Evolutionary conservation across 2,329 filamentous ascomycete species (phyloP).

Genomic region (Colletotrichum sp.): DNA sequence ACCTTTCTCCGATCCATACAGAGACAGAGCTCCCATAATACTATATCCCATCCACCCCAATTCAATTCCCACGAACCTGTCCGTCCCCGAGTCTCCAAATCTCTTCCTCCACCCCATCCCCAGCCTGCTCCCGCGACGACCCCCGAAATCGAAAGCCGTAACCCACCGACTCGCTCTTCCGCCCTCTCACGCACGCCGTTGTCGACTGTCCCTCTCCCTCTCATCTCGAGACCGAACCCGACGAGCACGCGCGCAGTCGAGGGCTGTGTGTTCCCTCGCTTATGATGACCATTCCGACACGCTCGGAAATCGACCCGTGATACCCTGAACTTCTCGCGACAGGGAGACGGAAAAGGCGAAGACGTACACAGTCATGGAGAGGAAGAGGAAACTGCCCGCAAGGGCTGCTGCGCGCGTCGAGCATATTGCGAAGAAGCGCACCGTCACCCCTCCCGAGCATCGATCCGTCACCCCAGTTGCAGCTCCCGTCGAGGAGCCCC

Average conservation of each 20-base stretch:
- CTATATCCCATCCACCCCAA: constrained; percentile 12
- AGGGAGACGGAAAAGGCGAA: constrained; percentile 3
- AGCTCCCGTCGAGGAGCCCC: constrained; percentile 37
- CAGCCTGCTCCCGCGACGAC: not conserved
- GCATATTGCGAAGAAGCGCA: constrained; percentile 64
- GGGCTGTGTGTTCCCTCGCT: constrained; percentile 9
- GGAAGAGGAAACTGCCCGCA: constrained; percentile 68
- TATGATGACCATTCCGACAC: constrained; percentile 19
- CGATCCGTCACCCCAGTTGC: constrained; percentile 53
- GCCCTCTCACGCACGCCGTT: not conserved
- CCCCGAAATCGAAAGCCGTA: not conserved
- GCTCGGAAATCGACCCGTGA: constrained; percentile 10
- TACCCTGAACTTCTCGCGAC: constrained; percentile 7
- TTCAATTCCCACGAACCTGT: constrained; percentile 14
- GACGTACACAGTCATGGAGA: constrained; percentile 54
- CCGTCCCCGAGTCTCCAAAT: constrained; percentile 9
- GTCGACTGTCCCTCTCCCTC: not conserved
- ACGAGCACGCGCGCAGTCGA: constrained; percentile 10
- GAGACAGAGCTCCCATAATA: constrained; percentile 10
- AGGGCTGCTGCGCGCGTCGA: constrained; percentile 66
- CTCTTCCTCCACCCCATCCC: constrained; percentile 5
- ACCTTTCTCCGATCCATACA: not conserved
- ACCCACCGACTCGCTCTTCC: not conserved
- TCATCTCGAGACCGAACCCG: not conserved
- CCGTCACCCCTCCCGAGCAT: constrained; percentile 57